Evolutionary conservation across 495 filamentous ascomycete genomes (phyloP).

Genomic region (Cercophora scortea): DNA sequence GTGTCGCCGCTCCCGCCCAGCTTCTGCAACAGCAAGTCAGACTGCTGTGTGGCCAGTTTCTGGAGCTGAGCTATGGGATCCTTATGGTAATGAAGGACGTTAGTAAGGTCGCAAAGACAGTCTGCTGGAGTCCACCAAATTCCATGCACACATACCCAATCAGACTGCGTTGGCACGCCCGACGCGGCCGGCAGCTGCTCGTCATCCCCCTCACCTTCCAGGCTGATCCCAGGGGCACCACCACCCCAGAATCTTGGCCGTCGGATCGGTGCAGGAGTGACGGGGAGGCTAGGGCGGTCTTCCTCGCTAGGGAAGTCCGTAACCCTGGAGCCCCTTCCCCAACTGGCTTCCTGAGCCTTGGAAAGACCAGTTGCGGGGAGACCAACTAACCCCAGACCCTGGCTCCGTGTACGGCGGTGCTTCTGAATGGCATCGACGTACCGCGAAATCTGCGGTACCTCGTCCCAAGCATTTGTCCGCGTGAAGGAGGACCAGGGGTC

Average conservation of each 20-base stretch:
- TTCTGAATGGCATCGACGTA: conserved; percentile 68
- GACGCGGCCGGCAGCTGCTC: conserved; percentile 61
- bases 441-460: conserved; percentile 68
- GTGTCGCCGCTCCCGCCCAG: conserved; percentile 21
- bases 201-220: conserved; percentile 44
- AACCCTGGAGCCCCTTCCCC: conserved; percentile 47
- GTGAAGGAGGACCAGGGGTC: conserved; percentile 56
- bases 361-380: background rate
- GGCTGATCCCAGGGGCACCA: conserved; percentile 39
- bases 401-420: conserved; percentile 52
- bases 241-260: conserved; percentile 28
- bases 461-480: conserved; percentile 80
- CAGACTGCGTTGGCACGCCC: conserved; percentile 74
- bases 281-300: conserved; percentile 83
- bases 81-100: conserved; percentile 45
- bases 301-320: conserved; percentile 81
- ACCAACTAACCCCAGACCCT: conserved; percentile 38
- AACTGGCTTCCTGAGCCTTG: conserved; percentile 8
- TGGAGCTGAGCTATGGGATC: conserved; percentile 64
- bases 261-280: conserved; percentile 74
- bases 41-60: conserved; percentile 57
- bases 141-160: conserved; percentile 77
- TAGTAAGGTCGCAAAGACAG: conserved; percentile 54
- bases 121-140: conserved; percentile 39
- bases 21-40: conserved; percentile 44